Conservation (phyloP, 2,329 filamentous ascomycete species). For the Reticulascus tulasneorum region DNA sequence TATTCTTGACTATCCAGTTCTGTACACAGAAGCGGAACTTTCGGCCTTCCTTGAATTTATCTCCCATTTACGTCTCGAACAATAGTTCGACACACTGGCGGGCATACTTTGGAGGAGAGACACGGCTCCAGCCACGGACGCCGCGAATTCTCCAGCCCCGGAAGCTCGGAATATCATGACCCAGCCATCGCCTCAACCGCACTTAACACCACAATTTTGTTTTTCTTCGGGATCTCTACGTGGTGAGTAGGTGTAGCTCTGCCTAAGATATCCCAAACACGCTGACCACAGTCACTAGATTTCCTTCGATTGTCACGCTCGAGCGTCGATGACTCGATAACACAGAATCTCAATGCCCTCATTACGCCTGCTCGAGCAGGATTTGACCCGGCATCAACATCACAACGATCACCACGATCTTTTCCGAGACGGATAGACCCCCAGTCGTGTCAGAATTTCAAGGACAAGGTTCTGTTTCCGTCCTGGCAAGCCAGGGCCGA, state of each 20-base stretch:
- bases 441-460: slow-evolving; percentile 66
- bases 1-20: too few relatives aligned
- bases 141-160: slow-evolving; percentile 24
- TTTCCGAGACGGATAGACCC: slow-evolving; percentile 53
- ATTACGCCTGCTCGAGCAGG: slow-evolving; percentile 66
- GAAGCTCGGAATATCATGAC: slow-evolving; percentile 39
- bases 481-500: slow-evolving; percentile 82
- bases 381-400: slow-evolving; percentile 79
- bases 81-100: too few relatives aligned
- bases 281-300: slow-evolving; percentile 50
- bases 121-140: slow-evolving; percentile 33
- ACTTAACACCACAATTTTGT: slow-evolving; percentile 70
- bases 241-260: too few relatives aligned
- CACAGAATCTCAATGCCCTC: slow-evolving; percentile 87
- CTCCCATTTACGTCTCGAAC: too few relatives aligned
- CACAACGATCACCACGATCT: slow-evolving; percentile 52
- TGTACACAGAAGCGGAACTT: too few relatives aligned
- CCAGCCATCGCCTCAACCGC: slow-evolving; percentile 41
- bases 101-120: slow-evolving; percentile 43
- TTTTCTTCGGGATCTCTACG: slow-evolving; percentile 66
- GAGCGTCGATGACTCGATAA: slow-evolving; percentile 88
- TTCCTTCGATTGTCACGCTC: slow-evolving; percentile 84
- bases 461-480: slow-evolving; percentile 75
- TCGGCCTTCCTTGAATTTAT: too few relatives aligned
- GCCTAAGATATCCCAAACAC: too few relatives aligned